Conservation (phyloP, 371 early-diverging fungal genomes). For the Mucor sp. region DNA sequence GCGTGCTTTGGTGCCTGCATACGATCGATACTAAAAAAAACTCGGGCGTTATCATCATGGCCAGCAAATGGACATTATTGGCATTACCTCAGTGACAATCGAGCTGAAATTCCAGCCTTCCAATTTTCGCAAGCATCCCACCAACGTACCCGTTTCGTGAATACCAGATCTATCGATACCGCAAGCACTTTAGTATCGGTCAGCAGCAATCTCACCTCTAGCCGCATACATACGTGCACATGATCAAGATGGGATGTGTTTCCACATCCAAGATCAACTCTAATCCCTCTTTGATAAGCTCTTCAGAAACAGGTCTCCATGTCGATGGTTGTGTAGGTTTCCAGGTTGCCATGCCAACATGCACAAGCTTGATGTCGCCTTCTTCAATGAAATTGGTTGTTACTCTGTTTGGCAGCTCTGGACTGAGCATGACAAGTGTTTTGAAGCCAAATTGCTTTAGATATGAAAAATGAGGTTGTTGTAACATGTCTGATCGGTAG, state of each 20-base stretch:
- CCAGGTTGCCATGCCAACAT: constrained; percentile 70
- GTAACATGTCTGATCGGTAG: constrained; percentile 80
- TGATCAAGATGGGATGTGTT: constrained; percentile 85
- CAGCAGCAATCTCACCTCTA: background rate
- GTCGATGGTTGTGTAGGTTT: constrained; percentile 54
- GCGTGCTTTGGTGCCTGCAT: constrained; percentile 85
- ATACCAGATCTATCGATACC: constrained; percentile 66
- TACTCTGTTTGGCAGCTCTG: constrained; percentile 80
- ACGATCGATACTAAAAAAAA: constrained; percentile 85
- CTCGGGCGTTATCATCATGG: constrained; percentile 14
- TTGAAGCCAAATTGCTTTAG: constrained; percentile 77
- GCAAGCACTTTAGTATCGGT: background rate
- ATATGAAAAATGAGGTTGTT: constrained; percentile 76
- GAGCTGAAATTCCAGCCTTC: constrained; percentile 97
- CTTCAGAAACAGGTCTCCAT: constrained; percentile 95
- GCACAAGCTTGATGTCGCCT: constrained; percentile 72
- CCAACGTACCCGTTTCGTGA: constrained; percentile 75
- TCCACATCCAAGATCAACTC: constrained; percentile 78
- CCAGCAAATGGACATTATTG: background rate
- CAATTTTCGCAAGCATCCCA: constrained; percentile 92
- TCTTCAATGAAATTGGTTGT: constrained; percentile 84
- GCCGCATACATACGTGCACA: constrained; percentile 77
- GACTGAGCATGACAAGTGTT: constrained; percentile 84
- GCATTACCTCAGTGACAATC: constrained; percentile 81
- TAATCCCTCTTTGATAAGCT: constrained; percentile 90